Base-by-base conservation (phyloP, 768 basidiomycete genomes). In the Sporobolomyces phaffii region DNA sequence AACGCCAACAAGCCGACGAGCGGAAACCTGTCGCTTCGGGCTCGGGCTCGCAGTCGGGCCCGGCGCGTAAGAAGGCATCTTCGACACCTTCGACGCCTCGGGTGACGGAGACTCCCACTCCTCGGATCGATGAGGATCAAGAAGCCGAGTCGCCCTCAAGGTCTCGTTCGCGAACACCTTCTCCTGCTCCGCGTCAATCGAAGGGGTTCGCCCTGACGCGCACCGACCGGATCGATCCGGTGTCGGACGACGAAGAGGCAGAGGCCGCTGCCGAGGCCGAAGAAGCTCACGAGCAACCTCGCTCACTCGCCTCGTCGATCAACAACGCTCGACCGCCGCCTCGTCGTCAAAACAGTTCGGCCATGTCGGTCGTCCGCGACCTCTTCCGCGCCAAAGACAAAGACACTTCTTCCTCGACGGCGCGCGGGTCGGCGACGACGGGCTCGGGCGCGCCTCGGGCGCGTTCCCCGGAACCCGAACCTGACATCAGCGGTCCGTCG, bases 231-330 rank as follows among this genome's bases (percentile, higher is more conserved):
- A 64, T 59, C 52, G 58, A 64, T 7, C 51, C 52, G 0, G 26
- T 33, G 9, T 60, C 62, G 14, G 50, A 58, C 41, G 69, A 71
- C 14, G 62, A 68, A 18, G 65, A 38, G 3, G 49, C 22, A 22
- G 53, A 33, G 2, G 58, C 20, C 38, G 38, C 10, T 38, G 38
- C 38, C 5, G 41, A 49, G 1, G 26, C 54, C 8, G 56, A 38
- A 34, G 44, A 57, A 3, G 33, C 54, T 9, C 17, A 26, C 14
- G 47, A 60, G 1, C 3, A 43, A 20, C 14, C 54, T 2, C 44
- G 18, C 7, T 33, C 36, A 1, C 20, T 53, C 22, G 20, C 3
- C 7, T 34, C 50, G 17, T 6, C 56, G 6, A 0, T 14, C 26
- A 14, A 29, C 17, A n/a, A 41, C 7, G 26, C 38, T 7, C 64